Evolutionary conservation across 805 yeast genomes (phyloP).

Genomic region (Saccharomyces mikatae): DNA sequence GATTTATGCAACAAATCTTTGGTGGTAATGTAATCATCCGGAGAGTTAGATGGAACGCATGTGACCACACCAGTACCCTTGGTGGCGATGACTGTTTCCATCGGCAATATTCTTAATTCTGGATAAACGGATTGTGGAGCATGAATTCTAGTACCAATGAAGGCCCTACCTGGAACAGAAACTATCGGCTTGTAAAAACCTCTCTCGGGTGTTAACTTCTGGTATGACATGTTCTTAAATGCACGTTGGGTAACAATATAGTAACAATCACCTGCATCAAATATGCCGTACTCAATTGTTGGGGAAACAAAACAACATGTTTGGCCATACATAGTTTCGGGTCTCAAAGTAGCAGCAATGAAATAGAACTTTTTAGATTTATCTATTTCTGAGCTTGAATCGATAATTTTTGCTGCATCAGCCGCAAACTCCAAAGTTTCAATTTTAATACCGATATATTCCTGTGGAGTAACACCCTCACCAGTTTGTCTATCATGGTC

Average conservation of each 20-base stretch:
- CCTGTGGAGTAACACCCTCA: constrained; percentile 96
- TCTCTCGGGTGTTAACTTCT: constrained; percentile 82
- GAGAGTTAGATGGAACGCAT: constrained; percentile 98
- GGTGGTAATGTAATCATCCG: constrained; percentile 89
- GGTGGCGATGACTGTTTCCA: constrained; percentile 91
- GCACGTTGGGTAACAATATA: constrained; percentile 90
- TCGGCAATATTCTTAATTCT: constrained; percentile 79
- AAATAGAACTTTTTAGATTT: constrained; percentile 61
- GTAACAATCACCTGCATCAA: constrained; percentile 70
- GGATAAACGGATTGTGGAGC: constrained; percentile 74
- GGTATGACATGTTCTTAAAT: constrained; percentile 94
- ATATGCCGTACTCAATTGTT: constrained; percentile 84
- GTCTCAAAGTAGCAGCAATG: constrained; percentile 95
- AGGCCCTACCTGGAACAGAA: constrained; percentile 56
- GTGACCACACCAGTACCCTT: constrained; percentile 99
- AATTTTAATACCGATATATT: constrained; percentile 89
- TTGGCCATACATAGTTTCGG: constrained; percentile 98
- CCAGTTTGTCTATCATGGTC: constrained; percentile 97
- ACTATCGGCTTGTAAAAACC: constrained; percentile 62
- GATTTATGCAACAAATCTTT: constrained; percentile 81
- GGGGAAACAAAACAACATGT: constrained; percentile 97
- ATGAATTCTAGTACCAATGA: constrained; percentile 78
- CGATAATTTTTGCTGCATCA: constrained; percentile 33
- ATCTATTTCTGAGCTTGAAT: constrained; percentile 30
- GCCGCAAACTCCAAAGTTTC: constrained; percentile 51